Conservation (phyloP, 2,329 filamentous ascomycete genomes). For the Arthroderma sp. region DNA sequence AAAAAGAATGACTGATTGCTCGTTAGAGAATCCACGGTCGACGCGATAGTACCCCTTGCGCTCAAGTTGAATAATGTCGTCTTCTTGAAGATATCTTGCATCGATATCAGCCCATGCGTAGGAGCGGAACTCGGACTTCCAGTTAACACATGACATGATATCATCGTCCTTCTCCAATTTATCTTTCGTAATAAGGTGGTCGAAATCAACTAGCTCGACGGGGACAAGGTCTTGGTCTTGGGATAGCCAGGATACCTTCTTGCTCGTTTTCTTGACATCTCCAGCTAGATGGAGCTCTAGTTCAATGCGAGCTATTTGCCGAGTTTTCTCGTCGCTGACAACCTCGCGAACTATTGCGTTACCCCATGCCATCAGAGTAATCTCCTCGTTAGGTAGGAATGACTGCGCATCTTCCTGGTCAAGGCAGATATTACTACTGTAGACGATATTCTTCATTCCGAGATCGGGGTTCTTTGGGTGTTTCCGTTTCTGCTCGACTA, state of each 20-base stretch:
- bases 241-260: constrained; percentile 84
- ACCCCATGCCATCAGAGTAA: constrained; percentile 66
- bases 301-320: constrained; percentile 38
- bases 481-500: constrained; percentile 65
- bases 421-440: constrained; percentile 61
- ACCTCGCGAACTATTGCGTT: constrained; percentile 20
- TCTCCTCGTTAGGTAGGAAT: constrained; percentile 76
- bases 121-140: constrained; percentile 56
- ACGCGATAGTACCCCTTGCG: constrained; percentile 55
- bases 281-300: constrained; percentile 72
- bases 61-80: constrained; percentile 82
- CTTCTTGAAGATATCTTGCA: constrained; percentile 59
- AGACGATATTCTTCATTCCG: constrained; percentile 75
- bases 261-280: constrained; percentile 77
- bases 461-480: constrained; percentile 81
- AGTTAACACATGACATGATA: constrained; percentile 65
- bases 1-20: constrained; percentile 45
- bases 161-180: constrained; percentile 72
- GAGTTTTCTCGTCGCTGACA: constrained; percentile 1
- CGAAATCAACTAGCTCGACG: constrained; percentile 70
- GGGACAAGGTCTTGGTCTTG: constrained; percentile 57
- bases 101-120: constrained; percentile 65
- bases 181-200: constrained; percentile 76
- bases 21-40: constrained; percentile 35
- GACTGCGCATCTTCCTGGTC: constrained; percentile 77